Evolutionary conservation across 305 asterid species (phyloP), one percentile per base, ranked within the genome.

Genomic region (Petunia hybrid): DNA sequence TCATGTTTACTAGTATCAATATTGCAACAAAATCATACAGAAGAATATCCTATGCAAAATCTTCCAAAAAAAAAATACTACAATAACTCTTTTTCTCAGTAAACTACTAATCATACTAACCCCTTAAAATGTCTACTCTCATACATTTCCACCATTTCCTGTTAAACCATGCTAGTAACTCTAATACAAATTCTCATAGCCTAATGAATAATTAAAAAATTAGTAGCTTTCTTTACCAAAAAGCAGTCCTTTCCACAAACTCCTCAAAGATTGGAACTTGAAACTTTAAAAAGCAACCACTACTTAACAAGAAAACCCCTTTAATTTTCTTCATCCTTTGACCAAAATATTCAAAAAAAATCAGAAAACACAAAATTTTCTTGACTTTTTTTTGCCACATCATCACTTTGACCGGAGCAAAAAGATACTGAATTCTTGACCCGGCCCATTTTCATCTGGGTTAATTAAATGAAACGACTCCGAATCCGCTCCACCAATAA

Each of bases 371-470:
- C 57, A 1, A 51, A 8, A 39, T 40, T 78, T 63, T 78, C 45
- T 48, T 6, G 9, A 62, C 16, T 68, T 62, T 64, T 2, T 57
- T 56, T 42, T 2, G n/a, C 13, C 3, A 22, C 10, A n/a, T 85
- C 0, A 0, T 78, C 88, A 91, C 77, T 87, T 91, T 42, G 98
- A 86, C 70, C 97, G 86, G 48, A 95, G 85, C 93, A 95, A 89
- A 95, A 92, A 95, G 55, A 95, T 83, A 66, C 99, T 94, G 83
- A 95, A 92, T 86, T 95, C 99, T 84, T 95, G 98, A 67, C 91
- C 95, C 78, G 90, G 97, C 0, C 93, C 91, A 22, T 22, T 22
- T 0, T 92, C 89, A 59, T 90, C 99, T 59, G 93, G 99, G 88
- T 93, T 94, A 85, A 95, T 90, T 83, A 95, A 82, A 85, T 95